Evolutionary conservation across 1,139 yeast species (phyloP), one percentile per base, ranked within the genome.

Genomic region (Taphrina pruni): DNA sequence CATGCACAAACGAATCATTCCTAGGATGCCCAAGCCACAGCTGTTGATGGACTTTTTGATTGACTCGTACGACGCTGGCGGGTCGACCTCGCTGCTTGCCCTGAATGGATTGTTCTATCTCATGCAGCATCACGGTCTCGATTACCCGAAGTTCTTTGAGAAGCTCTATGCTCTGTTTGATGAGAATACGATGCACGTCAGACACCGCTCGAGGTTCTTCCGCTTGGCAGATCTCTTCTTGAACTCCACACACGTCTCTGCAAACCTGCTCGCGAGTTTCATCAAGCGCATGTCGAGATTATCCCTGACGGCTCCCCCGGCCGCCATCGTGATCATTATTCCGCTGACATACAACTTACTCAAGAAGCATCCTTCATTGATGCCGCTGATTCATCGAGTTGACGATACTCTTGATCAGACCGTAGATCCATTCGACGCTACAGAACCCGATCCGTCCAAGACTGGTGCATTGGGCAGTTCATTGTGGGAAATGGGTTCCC

Each of bases 311-410:
- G 88, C 96, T 0, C 90, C 96, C 55, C 97, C 98, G 1, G 85
- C 97, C 0, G 97, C 97, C 1, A 87, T 90, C 60, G 96, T 94
- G 36, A 86, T 91, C 9, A 84, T 90, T 39, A 84, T 94, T 41
- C 99, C 99, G n/a, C 90, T 94, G 77, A 84, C 92, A 32, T 94
- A 94, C 79, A 94, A 94, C 78, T 83, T 92, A 73, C 80, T 95
- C 74, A 93, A 91, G 77, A 86, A 90, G 75, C 97, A 94, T 78
- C 97, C 98, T 52, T 86, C 94, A 4, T 92, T 97, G 81, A 93
- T 93, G 97, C 82, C 88, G 35, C 82, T 94, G 85, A 83, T 94
- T 60, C 99, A 94, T 76, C 83, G 86, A 0, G 75, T 79, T 56
- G 32, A 26, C 32, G 76, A 74, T 4, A 74, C 77, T 3, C 86